Evolutionary conservation across 202 grass and related monocot genomes (phyloP).

Genomic region (Brachypodium distachyon): DNA sequence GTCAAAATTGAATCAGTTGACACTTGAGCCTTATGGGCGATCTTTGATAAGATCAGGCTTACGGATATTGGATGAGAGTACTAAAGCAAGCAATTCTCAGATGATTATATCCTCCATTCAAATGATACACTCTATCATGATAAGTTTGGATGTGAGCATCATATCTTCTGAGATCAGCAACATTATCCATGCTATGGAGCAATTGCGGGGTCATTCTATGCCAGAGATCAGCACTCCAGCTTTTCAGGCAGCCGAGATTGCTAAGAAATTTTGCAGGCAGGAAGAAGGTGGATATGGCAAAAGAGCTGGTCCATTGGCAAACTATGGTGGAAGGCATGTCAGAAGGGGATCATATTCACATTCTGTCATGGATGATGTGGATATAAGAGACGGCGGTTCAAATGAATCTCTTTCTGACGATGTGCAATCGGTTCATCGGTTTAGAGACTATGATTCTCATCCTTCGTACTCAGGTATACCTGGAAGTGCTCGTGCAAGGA

Average conservation of each 20-base stretch:
- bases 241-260: slow-evolving; percentile 35
- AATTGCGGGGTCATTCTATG: slow-evolving; percentile 7
- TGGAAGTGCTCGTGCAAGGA: slow-evolving; percentile 17
- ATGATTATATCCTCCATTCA: slow-evolving; percentile 47
- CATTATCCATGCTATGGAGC: slow-evolving; percentile 40
- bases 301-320: slow-evolving; percentile 20
- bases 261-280: slow-evolving; percentile 22
- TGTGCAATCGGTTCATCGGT: slow-evolving; percentile 1
- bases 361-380: slow-evolving; percentile 18
- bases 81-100: slow-evolving; percentile 7
- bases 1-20: slow-evolving; percentile 29
- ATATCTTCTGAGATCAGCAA: slow-evolving; percentile 65
- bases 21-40: slow-evolving; percentile 59
- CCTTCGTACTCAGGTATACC: slow-evolving; percentile 2
- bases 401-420: slow-evolving; percentile 27
- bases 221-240: slow-evolving; percentile 28
- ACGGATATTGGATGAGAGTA: slow-evolving; percentile 33
- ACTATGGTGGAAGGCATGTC: neutral
- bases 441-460: slow-evolving; percentile 23
- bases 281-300: slow-evolving; percentile 10
- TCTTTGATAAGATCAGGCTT: slow-evolving; percentile 66
- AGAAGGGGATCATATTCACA: slow-evolving; percentile 25
- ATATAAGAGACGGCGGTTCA: slow-evolving; percentile 25
- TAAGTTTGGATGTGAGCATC: slow-evolving; percentile 33
- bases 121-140: slow-evolving; percentile 58